phyloP scores from a whole-genome alignment of 208 protist species.

The Porcisia deanei region DNA sequence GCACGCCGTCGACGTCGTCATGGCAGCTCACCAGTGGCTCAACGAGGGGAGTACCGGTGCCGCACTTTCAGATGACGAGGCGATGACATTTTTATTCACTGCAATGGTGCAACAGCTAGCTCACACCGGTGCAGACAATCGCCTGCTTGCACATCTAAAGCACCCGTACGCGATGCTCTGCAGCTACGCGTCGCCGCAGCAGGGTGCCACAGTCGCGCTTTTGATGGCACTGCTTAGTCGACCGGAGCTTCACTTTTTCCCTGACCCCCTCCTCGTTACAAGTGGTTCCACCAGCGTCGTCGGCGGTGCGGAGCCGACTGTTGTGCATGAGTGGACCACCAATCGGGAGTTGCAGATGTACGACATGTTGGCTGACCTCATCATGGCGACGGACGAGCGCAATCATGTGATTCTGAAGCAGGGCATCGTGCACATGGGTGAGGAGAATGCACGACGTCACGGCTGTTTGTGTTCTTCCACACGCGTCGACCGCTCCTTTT shows the following conservation, averaged over 20 bases:
- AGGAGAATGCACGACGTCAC: constrained; percentile 43
- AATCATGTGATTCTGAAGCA: constrained; percentile 37
- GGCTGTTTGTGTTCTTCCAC: constrained; percentile 37
- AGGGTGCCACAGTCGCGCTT: constrained; percentile 49
- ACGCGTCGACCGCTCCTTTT: constrained; percentile 1
- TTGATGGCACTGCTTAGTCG: constrained; percentile 50
- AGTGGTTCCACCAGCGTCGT: not conserved
- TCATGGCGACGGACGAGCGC: constrained; percentile 67
- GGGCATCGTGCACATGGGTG: constrained; percentile 27
- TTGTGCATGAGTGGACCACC: constrained; percentile 43
- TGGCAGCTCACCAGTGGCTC: constrained; percentile 67
- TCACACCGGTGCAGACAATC: constrained; percentile 72
- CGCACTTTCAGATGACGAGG: constrained; percentile 47
- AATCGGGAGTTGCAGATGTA: constrained; percentile 38
- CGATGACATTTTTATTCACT: constrained; percentile 60
- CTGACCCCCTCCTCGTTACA: constrained; percentile 7
- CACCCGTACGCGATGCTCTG: constrained; percentile 58
- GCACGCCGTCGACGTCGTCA: constrained; percentile 74
- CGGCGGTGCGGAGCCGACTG: not conserved
- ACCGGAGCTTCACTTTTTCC: constrained; percentile 57
- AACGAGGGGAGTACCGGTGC: constrained; percentile 38
- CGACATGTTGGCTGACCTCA: constrained; percentile 56
- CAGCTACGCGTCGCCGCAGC: constrained; percentile 59
- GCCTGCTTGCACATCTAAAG: constrained; percentile 62
- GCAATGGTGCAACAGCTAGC: constrained; percentile 54